phyloP scores from a whole-genome alignment of 148 eudicot species.

The Chenopodium quinoa region DNA sequence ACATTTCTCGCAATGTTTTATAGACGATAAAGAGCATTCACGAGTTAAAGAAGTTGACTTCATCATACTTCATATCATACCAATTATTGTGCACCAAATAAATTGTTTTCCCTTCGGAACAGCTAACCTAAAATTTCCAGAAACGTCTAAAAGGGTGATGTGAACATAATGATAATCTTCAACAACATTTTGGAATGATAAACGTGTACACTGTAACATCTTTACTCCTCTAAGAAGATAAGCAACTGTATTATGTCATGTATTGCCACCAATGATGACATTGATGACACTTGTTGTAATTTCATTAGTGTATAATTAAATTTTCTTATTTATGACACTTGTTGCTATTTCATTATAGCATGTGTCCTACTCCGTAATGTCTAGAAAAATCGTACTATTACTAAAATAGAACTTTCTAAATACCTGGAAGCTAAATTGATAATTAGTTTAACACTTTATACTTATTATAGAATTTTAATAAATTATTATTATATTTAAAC shows the following conservation, averaged over 20 bases:
- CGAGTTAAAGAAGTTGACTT: not conserved
- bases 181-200: not conserved
- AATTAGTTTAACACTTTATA: not conserved
- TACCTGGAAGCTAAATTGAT: not conserved
- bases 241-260: not conserved
- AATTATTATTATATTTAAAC: not conserved
- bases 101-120: not conserved
- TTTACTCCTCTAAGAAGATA: not conserved
- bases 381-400: not conserved
- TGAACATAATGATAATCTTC: not conserved
- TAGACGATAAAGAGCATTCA: too few species aligned
- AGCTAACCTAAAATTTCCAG: not conserved
- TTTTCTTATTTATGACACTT: not conserved
- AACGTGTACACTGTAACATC: not conserved
- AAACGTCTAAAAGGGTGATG: not conserved
- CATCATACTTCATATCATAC: too few species aligned
- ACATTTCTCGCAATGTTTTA: too few species aligned
- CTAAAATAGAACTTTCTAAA: not conserved
- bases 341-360: not conserved
- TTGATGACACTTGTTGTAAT: not conserved
- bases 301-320: not conserved
- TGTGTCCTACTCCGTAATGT: not conserved
- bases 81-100: not conserved
- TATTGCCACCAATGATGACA: not conserved
- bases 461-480: not conserved